Evolutionary conservation across 768 basidiomycete species (phyloP).

Genomic region (Podaxis sp.): DNA sequence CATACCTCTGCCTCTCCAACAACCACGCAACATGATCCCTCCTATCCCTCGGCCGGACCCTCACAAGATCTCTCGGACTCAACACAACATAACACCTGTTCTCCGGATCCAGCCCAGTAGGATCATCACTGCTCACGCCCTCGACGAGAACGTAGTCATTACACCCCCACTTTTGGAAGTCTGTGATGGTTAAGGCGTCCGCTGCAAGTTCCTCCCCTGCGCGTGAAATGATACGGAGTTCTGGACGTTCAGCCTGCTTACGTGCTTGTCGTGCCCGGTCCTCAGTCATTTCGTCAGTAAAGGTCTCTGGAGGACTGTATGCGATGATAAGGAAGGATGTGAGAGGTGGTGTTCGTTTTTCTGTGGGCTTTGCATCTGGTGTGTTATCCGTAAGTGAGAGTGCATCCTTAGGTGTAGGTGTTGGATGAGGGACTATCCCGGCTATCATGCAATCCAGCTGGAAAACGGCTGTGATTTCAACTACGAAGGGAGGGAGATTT

Average conservation of each 20-base stretch:
- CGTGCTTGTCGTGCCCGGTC: slow-evolving; percentile 74
- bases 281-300: slow-evolving; percentile 64
- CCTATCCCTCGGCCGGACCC: slow-evolving; percentile 84
- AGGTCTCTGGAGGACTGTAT: slow-evolving; percentile 77
- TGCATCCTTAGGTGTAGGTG: slow-evolving; percentile 15
- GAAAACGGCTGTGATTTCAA: slow-evolving; percentile 89
- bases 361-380: slow-evolving; percentile 1
- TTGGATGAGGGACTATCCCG: slow-evolving; percentile 77
- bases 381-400: slow-evolving; percentile 8
- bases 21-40: slow-evolving; percentile 92
- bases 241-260: slow-evolving; percentile 87
- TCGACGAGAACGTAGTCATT: slow-evolving; percentile 84
- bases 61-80: slow-evolving; percentile 81
- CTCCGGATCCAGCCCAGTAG: slow-evolving; percentile 23
- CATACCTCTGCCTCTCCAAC: slow-evolving; percentile 79
- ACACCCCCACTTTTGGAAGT: slow-evolving; percentile 83
- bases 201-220: slow-evolving; percentile 83
- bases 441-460: slow-evolving; percentile 95
- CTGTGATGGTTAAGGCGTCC: slow-evolving; percentile 75
- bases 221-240: slow-evolving; percentile 86
- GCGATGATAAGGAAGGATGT: slow-evolving; percentile 85
- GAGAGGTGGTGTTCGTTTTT: slow-evolving; percentile 21
- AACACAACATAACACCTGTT: slow-evolving; percentile 73
- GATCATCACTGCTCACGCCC: slow-evolving; percentile 28
- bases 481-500: slow-evolving; percentile 55